These are phyloP conservation scores for Naegleria gruberi DNA, from an alignment of 208 protist genomes.

Conservation along the genomic window DNA sequence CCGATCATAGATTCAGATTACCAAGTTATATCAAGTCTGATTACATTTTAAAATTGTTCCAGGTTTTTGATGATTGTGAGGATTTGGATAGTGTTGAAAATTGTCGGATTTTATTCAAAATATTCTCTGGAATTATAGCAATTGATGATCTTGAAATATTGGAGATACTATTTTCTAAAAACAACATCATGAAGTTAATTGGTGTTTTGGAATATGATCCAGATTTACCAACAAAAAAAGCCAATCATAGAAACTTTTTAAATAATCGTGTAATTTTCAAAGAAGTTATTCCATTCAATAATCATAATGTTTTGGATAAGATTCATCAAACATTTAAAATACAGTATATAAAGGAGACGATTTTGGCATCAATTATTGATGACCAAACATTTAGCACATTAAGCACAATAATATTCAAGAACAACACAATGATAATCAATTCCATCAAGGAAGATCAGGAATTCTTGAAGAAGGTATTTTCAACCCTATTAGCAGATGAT, in stretches of 20 bases:
- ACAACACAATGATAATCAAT: neutral
- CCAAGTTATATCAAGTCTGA: neutral
- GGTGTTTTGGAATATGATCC: constrained; percentile 20
- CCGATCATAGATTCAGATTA: neutral
- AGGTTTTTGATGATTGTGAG: neutral
- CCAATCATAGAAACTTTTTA: constrained; percentile 16
- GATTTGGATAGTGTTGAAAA: neutral
- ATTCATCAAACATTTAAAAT: constrained; percentile 20
- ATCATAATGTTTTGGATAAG: neutral
- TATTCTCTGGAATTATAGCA: neutral
- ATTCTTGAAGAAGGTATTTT: neutral
- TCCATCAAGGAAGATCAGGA: neutral
- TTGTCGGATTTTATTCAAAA: neutral
- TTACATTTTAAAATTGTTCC: neutral
- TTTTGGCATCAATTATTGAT: neutral
- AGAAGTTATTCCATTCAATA: neutral
- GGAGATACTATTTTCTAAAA: neutral
- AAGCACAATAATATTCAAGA: neutral
- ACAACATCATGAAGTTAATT: constrained; percentile 9
- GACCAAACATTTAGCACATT: neutral
- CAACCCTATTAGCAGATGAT: neutral
- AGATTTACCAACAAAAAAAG: constrained; percentile 1
- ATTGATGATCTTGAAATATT: neutral
- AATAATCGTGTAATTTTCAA: neutral
- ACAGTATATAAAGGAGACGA: constrained; percentile 12